A percentile compares a stretch with the other conserved stretches of the same genome.
phyloP scores from a whole-genome alignment of 495 filamentous ascomycete genomes.

The Terfezia boudieri region DNA sequence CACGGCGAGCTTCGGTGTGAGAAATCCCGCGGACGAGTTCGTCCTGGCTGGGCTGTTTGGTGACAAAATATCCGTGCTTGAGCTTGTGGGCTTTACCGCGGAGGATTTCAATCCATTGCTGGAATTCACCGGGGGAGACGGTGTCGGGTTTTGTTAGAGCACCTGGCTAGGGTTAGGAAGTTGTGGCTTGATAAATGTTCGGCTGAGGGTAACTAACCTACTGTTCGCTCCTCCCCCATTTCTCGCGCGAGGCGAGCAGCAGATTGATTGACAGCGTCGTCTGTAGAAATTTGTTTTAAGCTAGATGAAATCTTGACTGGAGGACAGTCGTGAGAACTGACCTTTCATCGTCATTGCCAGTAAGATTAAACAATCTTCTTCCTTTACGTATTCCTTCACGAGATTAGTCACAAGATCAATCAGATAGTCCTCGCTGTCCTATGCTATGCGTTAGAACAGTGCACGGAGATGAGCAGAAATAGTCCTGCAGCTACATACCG shows the following conservation, averaged over 20 bases:
- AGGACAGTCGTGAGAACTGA: neutral
- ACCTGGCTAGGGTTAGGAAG: conserved; percentile 12
- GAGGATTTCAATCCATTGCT: conserved; percentile 19
- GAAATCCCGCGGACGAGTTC: conserved; percentile 20
- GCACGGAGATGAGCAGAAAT: neutral
- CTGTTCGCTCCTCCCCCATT: conserved; percentile 18
- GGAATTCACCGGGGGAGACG: conserved; percentile 16
- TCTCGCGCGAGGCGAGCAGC: conserved; percentile 15
- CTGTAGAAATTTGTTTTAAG: conserved; percentile 1
- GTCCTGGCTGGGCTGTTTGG: conserved; percentile 25
- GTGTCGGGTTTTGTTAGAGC: conserved; percentile 30
- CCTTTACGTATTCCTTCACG: conserved; percentile 16
- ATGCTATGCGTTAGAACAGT: neutral
- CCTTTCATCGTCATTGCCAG: conserved; percentile 20
- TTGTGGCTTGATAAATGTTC: neutral
- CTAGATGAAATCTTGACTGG: too few species aligned
- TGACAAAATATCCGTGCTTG: conserved; percentile 26
- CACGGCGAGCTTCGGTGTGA: conserved; percentile 20
- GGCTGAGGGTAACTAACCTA: conserved; percentile 6
- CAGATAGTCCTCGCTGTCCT: conserved; percentile 18
- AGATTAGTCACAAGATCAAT: conserved; percentile 14
- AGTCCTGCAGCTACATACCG: conserved; percentile 4
- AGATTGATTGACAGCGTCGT: conserved; percentile 19
- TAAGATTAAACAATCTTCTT: conserved; percentile 18
- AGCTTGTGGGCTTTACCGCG: conserved; percentile 19